These are phyloP conservation scores for Hypoxylon fragiforme DNA, from an alignment of 495 filamentous ascomycete species.

Conservation along the genomic window DNA sequence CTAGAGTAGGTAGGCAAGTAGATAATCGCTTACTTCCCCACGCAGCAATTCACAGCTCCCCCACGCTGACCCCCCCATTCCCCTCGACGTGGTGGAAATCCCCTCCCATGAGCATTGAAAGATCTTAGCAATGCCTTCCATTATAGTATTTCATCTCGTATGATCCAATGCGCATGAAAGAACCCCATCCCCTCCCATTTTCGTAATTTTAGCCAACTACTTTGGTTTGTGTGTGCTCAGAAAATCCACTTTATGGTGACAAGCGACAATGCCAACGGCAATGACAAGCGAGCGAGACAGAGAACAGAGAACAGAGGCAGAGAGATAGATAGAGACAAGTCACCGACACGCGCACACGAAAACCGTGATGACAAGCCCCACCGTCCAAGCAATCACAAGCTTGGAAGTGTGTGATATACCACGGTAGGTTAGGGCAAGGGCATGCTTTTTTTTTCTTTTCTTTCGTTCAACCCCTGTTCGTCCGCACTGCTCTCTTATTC, in stretches of 20 bases:
- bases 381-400: constrained; percentile 22
- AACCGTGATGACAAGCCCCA: constrained; percentile 16
- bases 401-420: constrained; percentile 12
- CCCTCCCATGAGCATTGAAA: no score
- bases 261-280: constrained; percentile 9
- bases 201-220: constrained; percentile 10
- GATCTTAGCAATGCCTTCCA: background rate
- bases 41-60: background rate
- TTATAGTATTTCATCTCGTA: background rate
- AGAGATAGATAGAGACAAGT: no score
- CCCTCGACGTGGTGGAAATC: constrained; percentile 3
- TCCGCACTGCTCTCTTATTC: no score
- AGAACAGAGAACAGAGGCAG: no score
- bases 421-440: constrained; percentile 34
- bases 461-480: constrained; percentile 5
- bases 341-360: constrained; percentile 9
- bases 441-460: constrained; percentile 18
- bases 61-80: constrained; percentile 10
- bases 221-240: constrained; percentile 5
- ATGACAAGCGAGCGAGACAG: no score
- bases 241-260: constrained; percentile 14
- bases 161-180: background rate
- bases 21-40: no score
- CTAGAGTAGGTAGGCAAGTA: no score
- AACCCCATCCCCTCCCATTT: background rate